These are phyloP conservation scores for Calonectria henricotiae DNA, from an alignment of 2,329 filamentous ascomycete genomes.

Conservation along the genomic window DNA sequence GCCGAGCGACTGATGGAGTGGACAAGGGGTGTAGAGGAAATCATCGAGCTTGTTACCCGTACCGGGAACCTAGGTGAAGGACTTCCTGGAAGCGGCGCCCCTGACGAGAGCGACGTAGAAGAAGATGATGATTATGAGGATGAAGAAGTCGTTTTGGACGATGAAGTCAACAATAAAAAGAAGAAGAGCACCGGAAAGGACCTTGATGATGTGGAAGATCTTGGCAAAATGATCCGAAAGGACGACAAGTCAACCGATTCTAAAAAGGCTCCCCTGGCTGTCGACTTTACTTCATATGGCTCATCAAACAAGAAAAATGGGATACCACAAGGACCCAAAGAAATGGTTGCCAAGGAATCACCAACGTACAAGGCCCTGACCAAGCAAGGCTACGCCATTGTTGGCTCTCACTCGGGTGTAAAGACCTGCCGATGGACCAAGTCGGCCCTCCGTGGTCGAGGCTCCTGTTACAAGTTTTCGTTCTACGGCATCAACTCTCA, in stretches of 20 bases:
- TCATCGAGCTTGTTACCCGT: slow-evolving; percentile 76
- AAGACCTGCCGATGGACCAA: slow-evolving; percentile 99
- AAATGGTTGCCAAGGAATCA: slow-evolving; percentile 94
- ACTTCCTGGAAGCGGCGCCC: slow-evolving; percentile 85
- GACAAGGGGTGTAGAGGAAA: slow-evolving; percentile 81
- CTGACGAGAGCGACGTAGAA: slow-evolving; percentile 88
- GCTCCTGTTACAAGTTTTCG: slow-evolving; percentile 97
- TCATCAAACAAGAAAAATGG: slow-evolving; percentile 65
- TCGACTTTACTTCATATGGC: slow-evolving; percentile 88
- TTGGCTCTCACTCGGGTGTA: slow-evolving; percentile 95
- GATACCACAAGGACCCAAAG: slow-evolving; percentile 73
- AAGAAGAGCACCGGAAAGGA: slow-evolving; percentile 58
- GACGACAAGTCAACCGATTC: slow-evolving; percentile 53
- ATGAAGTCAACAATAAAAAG: slow-evolving; percentile 62
- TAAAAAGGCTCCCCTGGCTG: slow-evolving; percentile 72
- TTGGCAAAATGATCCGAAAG: slow-evolving; percentile 77
- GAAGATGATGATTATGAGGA: slow-evolving; percentile 74
- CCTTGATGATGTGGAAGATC: slow-evolving; percentile 88
- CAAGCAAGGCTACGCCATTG: slow-evolving; percentile 96
- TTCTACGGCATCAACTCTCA: slow-evolving; percentile 98
- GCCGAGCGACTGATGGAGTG: slow-evolving; percentile 81
- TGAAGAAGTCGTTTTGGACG: slow-evolving; percentile 65
- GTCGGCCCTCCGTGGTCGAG: slow-evolving; percentile 91
- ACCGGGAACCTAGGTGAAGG: slow-evolving; percentile 75
- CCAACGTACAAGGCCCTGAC: slow-evolving; percentile 92